Evolutionary conservation across 441 rosid genomes (phyloP), one percentile per base, ranked within the genome.

Genomic region (Erodium moschatum): DNA sequence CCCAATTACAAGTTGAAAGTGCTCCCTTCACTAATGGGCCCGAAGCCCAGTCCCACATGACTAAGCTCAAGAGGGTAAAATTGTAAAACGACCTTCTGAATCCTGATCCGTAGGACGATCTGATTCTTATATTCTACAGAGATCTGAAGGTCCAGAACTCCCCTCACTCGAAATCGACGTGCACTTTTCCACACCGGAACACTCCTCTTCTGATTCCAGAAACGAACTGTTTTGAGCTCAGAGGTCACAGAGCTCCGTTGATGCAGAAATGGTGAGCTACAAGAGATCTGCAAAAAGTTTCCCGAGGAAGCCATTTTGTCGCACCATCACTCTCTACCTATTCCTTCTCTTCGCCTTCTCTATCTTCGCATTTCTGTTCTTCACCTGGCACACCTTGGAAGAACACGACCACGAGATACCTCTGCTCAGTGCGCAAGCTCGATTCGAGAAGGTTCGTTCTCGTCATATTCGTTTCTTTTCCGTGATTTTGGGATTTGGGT

Each of bases 291-390:
- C 80, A 69, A 83, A 75, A 78, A 77, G 80, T 70, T 72, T 79
- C 71, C 72, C 82, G 0, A 77, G 79, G 70, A 81, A 69, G 67
- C 85, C 58, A 46, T 86, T 67, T 64, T 75, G 73, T 40, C 69
- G 67, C 12, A 46, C 72, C 4, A 35, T 81, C 70, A 66, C 84
- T 70, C 62, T 86, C 13, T 86, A 80, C 82, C 67, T 85, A 33
- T 61, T 80, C 81, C 44, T 85, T 66, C 78, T 88, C 65, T 79
- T 86, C 58, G 80, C 84, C 54, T 78, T 78, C 58, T 81, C 88
- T 40, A 76, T 85, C 58, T 75, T 83, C 70, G 2, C 86, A 35
- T 81, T 86, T 54, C 66, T 83, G 70, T 73, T 80, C 71, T 80
- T 70, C 79, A 69, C 88, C 20, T 70, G 74, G 68, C 74, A 74